A percentile compares a stretch with the other conserved stretches of the same genome.
phyloP scores from a whole-genome alignment of 2,329 filamentous ascomycete genomes.

The Ceratocystis alfenasii region DNA sequence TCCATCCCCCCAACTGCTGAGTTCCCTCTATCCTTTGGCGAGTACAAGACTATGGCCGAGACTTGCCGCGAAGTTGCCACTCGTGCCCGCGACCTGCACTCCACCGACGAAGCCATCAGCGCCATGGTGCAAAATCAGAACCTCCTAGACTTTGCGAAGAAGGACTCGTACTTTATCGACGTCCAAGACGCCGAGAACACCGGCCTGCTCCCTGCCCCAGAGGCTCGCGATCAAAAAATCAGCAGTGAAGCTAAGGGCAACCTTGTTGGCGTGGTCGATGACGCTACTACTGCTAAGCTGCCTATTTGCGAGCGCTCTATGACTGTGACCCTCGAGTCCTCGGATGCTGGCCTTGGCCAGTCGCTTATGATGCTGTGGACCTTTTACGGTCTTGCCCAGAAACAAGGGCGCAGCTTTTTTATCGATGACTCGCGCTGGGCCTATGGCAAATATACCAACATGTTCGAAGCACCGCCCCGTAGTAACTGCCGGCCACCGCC shows the following conservation, averaged over 20 bases:
- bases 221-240: slow-evolving; percentile 31
- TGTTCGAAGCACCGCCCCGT: slow-evolving; percentile 55
- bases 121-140: slow-evolving; percentile 24
- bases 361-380: slow-evolving; percentile 72
- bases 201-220: slow-evolving; percentile 44
- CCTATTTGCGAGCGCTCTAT: slow-evolving; percentile 57
- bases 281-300: slow-evolving; percentile 34
- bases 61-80: slow-evolving; percentile 54
- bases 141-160: slow-evolving; percentile 34
- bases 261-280: slow-evolving; percentile 38
- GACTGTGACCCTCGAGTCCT: slow-evolving; percentile 63
- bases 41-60: slow-evolving; percentile 58
- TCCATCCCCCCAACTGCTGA: slow-evolving; percentile 55
- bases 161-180: slow-evolving; percentile 61
- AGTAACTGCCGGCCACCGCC: slow-evolving; percentile 59
- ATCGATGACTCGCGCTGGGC: slow-evolving; percentile 75
- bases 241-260: slow-evolving; percentile 29
- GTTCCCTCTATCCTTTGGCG: slow-evolving; percentile 54
- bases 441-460: slow-evolving; percentile 62
- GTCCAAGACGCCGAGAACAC: slow-evolving; percentile 56
- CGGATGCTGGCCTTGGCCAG: slow-evolving; percentile 64
- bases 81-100: slow-evolving; percentile 39
- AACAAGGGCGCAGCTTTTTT: slow-evolving; percentile 67
- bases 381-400: slow-evolving; percentile 65
- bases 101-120: slow-evolving; percentile 30